These are phyloP conservation scores for Cladosporium sp. DNA, from an alignment of 2,329 filamentous ascomycete species.

Conservation along the genomic window DNA sequence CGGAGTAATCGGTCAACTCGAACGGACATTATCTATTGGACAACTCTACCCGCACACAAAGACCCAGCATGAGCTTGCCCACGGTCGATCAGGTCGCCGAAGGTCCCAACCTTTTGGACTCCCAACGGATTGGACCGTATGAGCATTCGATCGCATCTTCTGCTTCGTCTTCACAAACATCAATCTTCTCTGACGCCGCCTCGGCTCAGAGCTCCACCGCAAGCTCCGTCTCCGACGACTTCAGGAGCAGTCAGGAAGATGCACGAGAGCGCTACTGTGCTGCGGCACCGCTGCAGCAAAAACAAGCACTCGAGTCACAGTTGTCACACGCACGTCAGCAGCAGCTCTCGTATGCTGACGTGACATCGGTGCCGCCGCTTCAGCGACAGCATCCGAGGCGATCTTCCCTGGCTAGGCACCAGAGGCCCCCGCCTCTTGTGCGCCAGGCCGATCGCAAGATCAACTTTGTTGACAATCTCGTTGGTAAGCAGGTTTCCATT, in stretches of 20 bases:
- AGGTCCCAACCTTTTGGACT: constrained; percentile 30
- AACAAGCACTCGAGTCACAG: neutral
- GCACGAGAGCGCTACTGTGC: constrained; percentile 20
- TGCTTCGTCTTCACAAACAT: constrained; percentile 68
- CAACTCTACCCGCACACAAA: constrained; percentile 17
- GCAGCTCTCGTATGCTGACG: constrained; percentile 31
- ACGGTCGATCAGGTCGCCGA: constrained; percentile 15
- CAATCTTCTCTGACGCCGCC: constrained; percentile 64
- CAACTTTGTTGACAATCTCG: constrained; percentile 92
- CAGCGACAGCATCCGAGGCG: constrained; percentile 58
- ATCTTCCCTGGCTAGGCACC: constrained; percentile 49
- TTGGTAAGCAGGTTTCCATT: constrained; percentile 64
- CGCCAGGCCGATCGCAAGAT: constrained; percentile 88
- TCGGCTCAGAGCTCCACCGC: constrained; percentile 48
- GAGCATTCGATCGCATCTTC: constrained; percentile 66
- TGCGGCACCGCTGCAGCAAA: constrained; percentile 15
- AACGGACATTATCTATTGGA: constrained; percentile 24
- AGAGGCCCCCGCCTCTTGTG: constrained; percentile 67
- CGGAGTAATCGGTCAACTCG: constrained; percentile 17
- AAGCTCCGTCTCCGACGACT: constrained; percentile 53
- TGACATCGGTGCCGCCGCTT: constrained; percentile 50
- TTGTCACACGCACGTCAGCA: constrained; percentile 20
- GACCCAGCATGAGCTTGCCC: constrained; percentile 24
- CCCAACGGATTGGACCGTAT: constrained; percentile 47
- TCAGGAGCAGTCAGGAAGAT: constrained; percentile 40